Evolutionary conservation across 805 yeast species (phyloP).

Genomic region (Yamadazyma insecticola): DNA sequence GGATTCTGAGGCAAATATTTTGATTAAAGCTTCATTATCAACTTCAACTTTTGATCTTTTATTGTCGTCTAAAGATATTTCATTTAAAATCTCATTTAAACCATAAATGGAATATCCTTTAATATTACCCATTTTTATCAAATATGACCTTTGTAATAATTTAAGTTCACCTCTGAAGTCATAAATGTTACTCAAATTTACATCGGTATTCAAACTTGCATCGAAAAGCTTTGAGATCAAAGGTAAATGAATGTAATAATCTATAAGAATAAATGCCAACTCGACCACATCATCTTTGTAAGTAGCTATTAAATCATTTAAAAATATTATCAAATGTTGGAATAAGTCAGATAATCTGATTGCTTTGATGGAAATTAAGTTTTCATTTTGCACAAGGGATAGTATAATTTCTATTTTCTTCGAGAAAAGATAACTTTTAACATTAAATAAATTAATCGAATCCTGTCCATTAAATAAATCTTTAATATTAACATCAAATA

Average conservation of each 20-base stretch:
- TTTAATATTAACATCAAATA: conserved; percentile 3
- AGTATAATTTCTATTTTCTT: conserved; percentile 33
- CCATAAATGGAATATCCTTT: conserved; percentile 18
- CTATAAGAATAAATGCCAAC: conserved; percentile 31
- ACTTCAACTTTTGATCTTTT: conserved; percentile 2
- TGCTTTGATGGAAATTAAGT: conserved; percentile 38
- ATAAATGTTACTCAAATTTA: conserved; percentile 14
- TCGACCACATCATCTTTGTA: no score
- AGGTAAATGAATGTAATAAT: conserved; percentile 31
- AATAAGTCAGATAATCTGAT: conserved; percentile 36
- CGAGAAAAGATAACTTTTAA: conserved; percentile 30
- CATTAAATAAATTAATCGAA: conserved; percentile 22
- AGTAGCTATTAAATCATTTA: conserved; percentile 32
- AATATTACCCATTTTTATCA: conserved; percentile 22
- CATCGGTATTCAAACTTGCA: conserved; percentile 4
- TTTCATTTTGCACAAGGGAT: conserved; percentile 29
- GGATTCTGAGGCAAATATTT: conserved; percentile 2
- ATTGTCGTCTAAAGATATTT: conserved; percentile 15
- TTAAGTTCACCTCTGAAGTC: conserved; percentile 48
- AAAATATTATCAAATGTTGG: conserved; percentile 32
- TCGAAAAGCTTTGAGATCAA: conserved; percentile 18
- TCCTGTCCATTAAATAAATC: no score
- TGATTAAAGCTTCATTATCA: not conserved
- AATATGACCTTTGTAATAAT: conserved; percentile 42
- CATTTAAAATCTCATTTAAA: conserved; percentile 17